Evolutionary conservation across 768 basidiomycete species (phyloP).

Genomic region (Mycena maculata): DNA sequence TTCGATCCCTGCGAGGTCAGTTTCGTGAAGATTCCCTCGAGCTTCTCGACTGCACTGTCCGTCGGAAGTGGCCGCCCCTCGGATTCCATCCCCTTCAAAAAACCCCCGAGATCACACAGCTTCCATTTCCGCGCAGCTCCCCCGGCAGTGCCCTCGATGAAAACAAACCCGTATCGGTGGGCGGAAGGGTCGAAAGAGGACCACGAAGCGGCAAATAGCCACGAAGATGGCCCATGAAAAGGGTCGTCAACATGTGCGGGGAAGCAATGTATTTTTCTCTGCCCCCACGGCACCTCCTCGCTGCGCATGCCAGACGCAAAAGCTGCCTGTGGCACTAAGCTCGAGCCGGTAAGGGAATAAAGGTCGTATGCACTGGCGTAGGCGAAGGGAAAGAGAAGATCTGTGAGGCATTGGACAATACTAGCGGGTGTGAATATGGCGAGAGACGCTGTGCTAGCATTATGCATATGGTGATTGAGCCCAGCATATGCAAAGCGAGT

Average conservation of each 20-base stretch:
- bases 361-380: background rate
- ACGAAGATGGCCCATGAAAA: slow-evolving; percentile 28
- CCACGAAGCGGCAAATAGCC: slow-evolving; percentile 35
- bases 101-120: slow-evolving; percentile 33
- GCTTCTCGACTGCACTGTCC: slow-evolving; percentile 30
- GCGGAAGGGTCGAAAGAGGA: background rate
- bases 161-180: slow-evolving; percentile 6
- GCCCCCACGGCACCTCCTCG: slow-evolving; percentile 32
- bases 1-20: background rate
- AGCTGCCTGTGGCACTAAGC: slow-evolving; percentile 28
- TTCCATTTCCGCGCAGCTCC: slow-evolving; percentile 11
- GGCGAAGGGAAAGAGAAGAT: slow-evolving; percentile 15
- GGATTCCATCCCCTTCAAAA: slow-evolving; percentile 37
- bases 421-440: slow-evolving; percentile 43
- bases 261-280: slow-evolving; percentile 34
- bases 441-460: slow-evolving; percentile 28
- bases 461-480: background rate
- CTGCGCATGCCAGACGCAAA: slow-evolving; percentile 32
- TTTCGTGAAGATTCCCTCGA: slow-evolving; percentile 25
- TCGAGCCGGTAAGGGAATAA: background rate
- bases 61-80: slow-evolving; percentile 39
- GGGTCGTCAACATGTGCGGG: slow-evolving; percentile 4
- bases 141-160: background rate
- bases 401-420: slow-evolving; percentile 40
- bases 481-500: slow-evolving; percentile 36